Evolutionary conservation across 139 green algal species (phyloP).

Genomic region (Nannochloris sp.): DNA sequence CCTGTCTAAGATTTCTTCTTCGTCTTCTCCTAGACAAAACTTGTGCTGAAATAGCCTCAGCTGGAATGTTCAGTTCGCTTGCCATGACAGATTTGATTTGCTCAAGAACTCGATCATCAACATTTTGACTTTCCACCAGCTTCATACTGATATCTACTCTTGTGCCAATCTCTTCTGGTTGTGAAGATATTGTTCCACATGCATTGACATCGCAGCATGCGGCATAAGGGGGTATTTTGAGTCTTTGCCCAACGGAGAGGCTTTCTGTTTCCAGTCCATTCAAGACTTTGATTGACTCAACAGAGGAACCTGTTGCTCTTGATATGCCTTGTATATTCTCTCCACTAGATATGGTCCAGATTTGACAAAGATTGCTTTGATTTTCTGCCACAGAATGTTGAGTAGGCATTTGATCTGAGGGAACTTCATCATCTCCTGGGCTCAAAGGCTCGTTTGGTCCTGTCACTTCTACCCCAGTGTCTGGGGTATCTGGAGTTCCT

Average conservation of each 20-base stretch:
- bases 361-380: too few relatives aligned
- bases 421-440: too few relatives aligned
- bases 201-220: conserved; percentile 4
- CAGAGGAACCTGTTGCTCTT: background rate
- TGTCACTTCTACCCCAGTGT: background rate
- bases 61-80: background rate
- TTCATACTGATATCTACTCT: background rate
- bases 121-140: too few relatives aligned
- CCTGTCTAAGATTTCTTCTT: too few relatives aligned
- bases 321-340: background rate
- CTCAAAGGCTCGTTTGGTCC: too few relatives aligned
- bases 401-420: too few relatives aligned
- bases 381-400: too few relatives aligned
- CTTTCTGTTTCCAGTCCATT: background rate
- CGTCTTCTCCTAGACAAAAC: background rate
- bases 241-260: background rate
- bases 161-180: background rate
- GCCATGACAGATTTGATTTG: background rate
- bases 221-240: conserved; percentile 12
- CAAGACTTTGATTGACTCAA: background rate
- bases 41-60: background rate
- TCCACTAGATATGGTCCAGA: background rate
- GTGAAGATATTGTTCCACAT: background rate
- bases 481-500: background rate
- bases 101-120: too few relatives aligned